A percentile compares a stretch with the other conserved stretches of the same genome.
phyloP scores from a whole-genome alignment of 1,284 basidiomycete genomes.

The Marasmius sp. region DNA sequence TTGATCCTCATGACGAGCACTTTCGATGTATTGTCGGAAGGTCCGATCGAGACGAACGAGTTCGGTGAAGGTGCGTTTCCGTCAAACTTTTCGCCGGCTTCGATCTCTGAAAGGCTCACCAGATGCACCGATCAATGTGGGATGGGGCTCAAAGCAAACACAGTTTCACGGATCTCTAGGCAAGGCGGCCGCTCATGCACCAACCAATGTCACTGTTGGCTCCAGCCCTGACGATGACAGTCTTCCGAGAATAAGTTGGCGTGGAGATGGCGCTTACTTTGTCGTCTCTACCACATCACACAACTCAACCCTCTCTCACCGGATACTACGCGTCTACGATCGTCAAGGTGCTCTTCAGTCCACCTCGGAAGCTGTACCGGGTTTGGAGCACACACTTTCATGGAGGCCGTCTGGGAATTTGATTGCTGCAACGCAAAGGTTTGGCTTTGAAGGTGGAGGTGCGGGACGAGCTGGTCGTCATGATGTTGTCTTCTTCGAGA shows the following conservation, averaged over 20 bases:
- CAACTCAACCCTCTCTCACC: slow-evolving; percentile 28
- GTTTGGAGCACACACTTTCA: slow-evolving; percentile 78
- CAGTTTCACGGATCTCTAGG: slow-evolving; percentile 98
- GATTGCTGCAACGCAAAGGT: slow-evolving; percentile 82
- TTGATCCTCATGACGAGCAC: slow-evolving; percentile 87
- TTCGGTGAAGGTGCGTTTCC: slow-evolving; percentile 77
- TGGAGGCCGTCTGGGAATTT: slow-evolving; percentile 92
- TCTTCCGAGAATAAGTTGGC: slow-evolving; percentile 83
- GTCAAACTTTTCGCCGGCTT: slow-evolving; percentile 6
- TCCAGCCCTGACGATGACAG: slow-evolving; percentile 74
- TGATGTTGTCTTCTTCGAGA: slow-evolving; percentile 93
- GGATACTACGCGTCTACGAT: slow-evolving; percentile 79
- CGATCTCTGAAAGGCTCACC: slow-evolving; percentile 10
- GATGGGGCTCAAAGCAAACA: slow-evolving; percentile 97
- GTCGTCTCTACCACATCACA: slow-evolving; percentile 67
- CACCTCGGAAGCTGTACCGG: slow-evolving; percentile 82
- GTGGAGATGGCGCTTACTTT: slow-evolving; percentile 91
- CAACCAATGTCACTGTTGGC: slow-evolving; percentile 42
- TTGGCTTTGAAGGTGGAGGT: slow-evolving; percentile 72
- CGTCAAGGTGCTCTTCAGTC: slow-evolving; percentile 80
- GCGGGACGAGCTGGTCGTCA: slow-evolving; percentile 70
- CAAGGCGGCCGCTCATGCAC: slow-evolving; percentile 76
- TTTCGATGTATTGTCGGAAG: slow-evolving; percentile 88
- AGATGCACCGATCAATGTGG: slow-evolving; percentile 93
- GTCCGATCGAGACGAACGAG: slow-evolving; percentile 67